A percentile compares a stretch with the other conserved stretches of the same genome.
Evolutionary conservation across 2,329 filamentous ascomycete species (phyloP).

Genomic region (Alternaria burnsii): DNA sequence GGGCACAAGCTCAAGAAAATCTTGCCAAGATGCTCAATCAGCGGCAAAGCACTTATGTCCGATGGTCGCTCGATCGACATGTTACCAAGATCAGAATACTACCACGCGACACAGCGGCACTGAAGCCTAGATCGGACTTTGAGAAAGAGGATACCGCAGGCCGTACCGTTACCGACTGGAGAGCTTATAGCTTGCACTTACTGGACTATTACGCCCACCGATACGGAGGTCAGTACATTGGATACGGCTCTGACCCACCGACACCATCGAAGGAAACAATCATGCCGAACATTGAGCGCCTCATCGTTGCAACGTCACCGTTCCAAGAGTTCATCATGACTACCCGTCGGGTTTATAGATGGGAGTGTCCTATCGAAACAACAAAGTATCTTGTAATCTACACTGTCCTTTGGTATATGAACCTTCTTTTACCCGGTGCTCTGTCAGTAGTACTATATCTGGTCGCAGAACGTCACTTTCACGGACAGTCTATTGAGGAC

Average conservation of each 20-base stretch:
- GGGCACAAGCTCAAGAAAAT: constrained; percentile 25
- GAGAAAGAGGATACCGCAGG: constrained; percentile 27
- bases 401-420: constrained; percentile 34
- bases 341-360: constrained; percentile 47
- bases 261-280: constrained; percentile 43
- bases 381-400: constrained; percentile 41
- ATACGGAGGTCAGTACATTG: constrained; percentile 52
- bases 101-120: constrained; percentile 25
- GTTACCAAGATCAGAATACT: constrained; percentile 45
- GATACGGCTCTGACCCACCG: constrained; percentile 41
- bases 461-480: constrained; percentile 29
- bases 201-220: constrained; percentile 37
- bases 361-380: constrained; percentile 46
- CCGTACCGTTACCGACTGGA: constrained; percentile 39
- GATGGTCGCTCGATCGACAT: constrained; percentile 51
- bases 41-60: constrained; percentile 45
- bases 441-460: constrained; percentile 35
- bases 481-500: constrained; percentile 34
- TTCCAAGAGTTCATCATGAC: constrained; percentile 49
- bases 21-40: constrained; percentile 33
- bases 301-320: constrained; percentile 50
- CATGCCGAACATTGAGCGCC: constrained; percentile 48
- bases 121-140: constrained; percentile 36
- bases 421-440: constrained; percentile 38
- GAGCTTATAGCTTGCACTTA: constrained; percentile 39